Evolutionary conservation across 139 green algal species (phyloP), one percentile per base, ranked within the genome.

Genomic region (Coelastrella sp.): DNA sequence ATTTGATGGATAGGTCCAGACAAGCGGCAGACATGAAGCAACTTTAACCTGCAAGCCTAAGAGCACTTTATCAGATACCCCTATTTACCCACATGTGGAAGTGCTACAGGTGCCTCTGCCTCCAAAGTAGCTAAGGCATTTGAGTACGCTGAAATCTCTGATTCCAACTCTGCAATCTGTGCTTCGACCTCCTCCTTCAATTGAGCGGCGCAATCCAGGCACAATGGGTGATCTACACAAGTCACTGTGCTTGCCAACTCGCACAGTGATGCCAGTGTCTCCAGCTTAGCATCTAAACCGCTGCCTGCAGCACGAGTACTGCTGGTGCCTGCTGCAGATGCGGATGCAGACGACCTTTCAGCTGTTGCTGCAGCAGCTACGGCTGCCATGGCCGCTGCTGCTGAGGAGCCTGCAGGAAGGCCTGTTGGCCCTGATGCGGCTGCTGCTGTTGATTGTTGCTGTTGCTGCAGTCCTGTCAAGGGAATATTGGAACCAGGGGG

Each of bases 161-260:
- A 85, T 88, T 98, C 93, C 35, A 94, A 87, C 65, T 99, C 96
- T 19, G 87, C 70, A 17, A 97, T 91, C 91, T 97, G 91, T 4
- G 88, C 91, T 57, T 97, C 94, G 76, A 99, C 91, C 92, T 99
- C 95, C 78, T 95, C 94, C 85, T 94, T 93, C 58, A 98, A 93
- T 80, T 96, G 93, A 6, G 78, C 90, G 7, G 94, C 93, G 85
- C 97, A 99, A 74, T 99, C 97, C n/a, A 95, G 72, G 87, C 97
- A 99, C 79, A 99, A 88, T 35, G 96, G 97, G 76, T 98, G 95
- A 75, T 98, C 96, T 49, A 97, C 91, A 66, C 82, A 73, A 10
- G 92, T 96, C 9, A 90, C 91, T 17, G 83, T 93, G 61, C 92
- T 96, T 0, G 95, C 96, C 49, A 96, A 86, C 84, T 97, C 95